Conservation (phyloP, 441 rosid species). For the Pelargonium myrrhifolium region DNA sequence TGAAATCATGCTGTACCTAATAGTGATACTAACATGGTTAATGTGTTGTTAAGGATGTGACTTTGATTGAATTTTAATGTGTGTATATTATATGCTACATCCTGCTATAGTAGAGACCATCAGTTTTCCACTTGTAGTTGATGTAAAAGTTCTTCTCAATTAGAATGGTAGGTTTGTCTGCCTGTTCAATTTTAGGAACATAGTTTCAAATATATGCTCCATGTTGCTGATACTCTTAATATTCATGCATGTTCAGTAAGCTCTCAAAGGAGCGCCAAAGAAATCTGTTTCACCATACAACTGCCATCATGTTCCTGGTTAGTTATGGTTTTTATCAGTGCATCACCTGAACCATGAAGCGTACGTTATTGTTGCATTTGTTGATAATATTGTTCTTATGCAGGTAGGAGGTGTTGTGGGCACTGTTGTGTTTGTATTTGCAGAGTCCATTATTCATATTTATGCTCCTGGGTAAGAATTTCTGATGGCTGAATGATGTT, state of each 20-base stretch:
- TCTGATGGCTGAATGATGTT: background rate
- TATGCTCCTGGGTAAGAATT: conserved; percentile 8
- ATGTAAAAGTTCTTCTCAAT: too few species aligned
- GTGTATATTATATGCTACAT: too few species aligned
- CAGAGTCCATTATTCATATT: conserved; percentile 6
- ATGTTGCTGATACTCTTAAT: conserved; percentile 3
- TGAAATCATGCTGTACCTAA: background rate
- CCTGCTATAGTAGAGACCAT: too few species aligned
- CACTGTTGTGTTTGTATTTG: conserved; percentile 2
- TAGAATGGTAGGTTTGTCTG: background rate
- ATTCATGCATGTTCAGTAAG: conserved; percentile 3
- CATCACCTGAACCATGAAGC: conserved; percentile 1
- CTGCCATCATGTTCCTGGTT: conserved; percentile 3
- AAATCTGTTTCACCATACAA: conserved; percentile 4
- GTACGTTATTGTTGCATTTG: background rate
- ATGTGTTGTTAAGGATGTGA: too few species aligned
- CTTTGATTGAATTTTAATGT: too few species aligned
- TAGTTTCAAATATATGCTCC: background rate
- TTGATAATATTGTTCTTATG: background rate
- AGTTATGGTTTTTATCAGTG: background rate
- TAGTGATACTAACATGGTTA: background rate
- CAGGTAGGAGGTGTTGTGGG: conserved; percentile 6
- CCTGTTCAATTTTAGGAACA: background rate
- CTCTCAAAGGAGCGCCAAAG: conserved; percentile 4
- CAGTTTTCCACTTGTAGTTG: too few species aligned